These are phyloP conservation scores for Colletotrichum melonis DNA, from an alignment of 2,329 filamentous ascomycete genomes.

Conservation along the genomic window DNA sequence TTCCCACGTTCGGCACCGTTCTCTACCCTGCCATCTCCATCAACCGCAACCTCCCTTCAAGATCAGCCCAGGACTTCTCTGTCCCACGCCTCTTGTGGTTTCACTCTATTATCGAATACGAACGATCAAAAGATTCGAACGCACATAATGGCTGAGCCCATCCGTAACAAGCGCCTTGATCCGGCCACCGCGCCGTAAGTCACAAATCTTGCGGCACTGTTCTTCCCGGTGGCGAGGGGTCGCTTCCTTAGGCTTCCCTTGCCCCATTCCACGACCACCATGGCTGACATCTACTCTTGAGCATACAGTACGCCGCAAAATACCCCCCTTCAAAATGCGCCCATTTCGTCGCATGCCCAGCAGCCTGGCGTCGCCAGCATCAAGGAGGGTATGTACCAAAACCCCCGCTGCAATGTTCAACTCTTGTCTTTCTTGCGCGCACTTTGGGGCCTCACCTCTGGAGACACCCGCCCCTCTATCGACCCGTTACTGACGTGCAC, in stretches of 20 bases:
- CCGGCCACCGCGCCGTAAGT: constrained; percentile 69
- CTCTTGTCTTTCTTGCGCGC: background rate
- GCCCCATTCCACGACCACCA: constrained; percentile 13
- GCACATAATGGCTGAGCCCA: constrained; percentile 69
- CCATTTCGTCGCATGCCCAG: constrained; percentile 97
- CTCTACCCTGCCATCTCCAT: constrained; percentile 22
- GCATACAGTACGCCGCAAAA: constrained; percentile 90
- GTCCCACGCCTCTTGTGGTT: constrained; percentile 6
- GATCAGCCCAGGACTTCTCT: constrained; percentile 3
- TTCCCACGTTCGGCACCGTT: constrained; percentile 21
- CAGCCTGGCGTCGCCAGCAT: constrained; percentile 95
- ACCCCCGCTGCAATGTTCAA: constrained; percentile 37
- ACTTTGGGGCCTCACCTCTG: background rate
- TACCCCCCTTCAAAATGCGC: constrained; percentile 93
- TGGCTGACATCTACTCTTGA: constrained; percentile 36
- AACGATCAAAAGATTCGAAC: constrained; percentile 6
- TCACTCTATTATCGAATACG: constrained; percentile 16
- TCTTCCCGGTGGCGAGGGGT: constrained; percentile 18
- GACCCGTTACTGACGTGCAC: constrained; percentile 38
- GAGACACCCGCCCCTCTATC: constrained; percentile 21
- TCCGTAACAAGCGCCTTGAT: constrained; percentile 72
- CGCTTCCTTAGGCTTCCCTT: constrained; percentile 30
- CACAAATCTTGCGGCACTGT: constrained; percentile 30
- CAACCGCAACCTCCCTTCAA: constrained; percentile 2
- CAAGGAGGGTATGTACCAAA: constrained; percentile 85